phyloP scores from a whole-genome alignment of 75 land plant genomes.

The Sequoiadendron giganteum region DNA sequence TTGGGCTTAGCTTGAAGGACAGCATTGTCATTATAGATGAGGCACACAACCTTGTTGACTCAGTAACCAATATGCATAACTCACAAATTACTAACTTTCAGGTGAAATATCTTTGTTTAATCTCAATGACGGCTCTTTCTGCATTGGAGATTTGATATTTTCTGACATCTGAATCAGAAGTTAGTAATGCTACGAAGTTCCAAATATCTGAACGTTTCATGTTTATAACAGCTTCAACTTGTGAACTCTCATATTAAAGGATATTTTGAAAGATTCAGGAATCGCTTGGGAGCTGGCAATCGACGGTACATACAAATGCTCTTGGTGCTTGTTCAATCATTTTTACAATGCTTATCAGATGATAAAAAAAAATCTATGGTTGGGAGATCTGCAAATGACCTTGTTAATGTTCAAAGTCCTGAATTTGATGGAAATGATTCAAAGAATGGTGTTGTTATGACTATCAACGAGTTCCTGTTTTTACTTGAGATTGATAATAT shows the following conservation, averaged over 20 bases:
- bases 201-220: constrained; percentile 8
- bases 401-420: constrained; percentile 1
- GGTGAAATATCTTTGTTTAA: constrained; percentile 32
- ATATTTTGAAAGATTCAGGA: constrained; percentile 65
- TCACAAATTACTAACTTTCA: constrained; percentile 70
- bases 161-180: not conserved
- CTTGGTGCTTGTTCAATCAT: constrained; percentile 57
- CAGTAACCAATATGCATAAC: constrained; percentile 82
- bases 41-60: constrained; percentile 95
- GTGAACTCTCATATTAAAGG: constrained; percentile 52
- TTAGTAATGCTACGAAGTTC: not conserved
- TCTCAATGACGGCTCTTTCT: not conserved
- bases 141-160: not conserved
- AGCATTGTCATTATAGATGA: constrained; percentile 89
- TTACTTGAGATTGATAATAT: constrained; percentile 93
- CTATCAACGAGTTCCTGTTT: constrained; percentile 92
- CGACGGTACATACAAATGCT: constrained; percentile 94
- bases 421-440: constrained; percentile 16
- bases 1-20: constrained; percentile 77
- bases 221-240: constrained; percentile 55
- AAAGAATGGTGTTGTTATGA: constrained; percentile 38
- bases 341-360: constrained; percentile 32
- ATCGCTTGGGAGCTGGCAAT: constrained; percentile 77
- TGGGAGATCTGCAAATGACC: not conserved
- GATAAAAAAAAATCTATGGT: constrained; percentile 8